Percentiles rank a stretch among this genome's conserved stretches.
These are phyloP conservation scores for Arabidopsis suecica DNA, from an alignment of 345 rosid genomes.

Conservation along the genomic window DNA sequence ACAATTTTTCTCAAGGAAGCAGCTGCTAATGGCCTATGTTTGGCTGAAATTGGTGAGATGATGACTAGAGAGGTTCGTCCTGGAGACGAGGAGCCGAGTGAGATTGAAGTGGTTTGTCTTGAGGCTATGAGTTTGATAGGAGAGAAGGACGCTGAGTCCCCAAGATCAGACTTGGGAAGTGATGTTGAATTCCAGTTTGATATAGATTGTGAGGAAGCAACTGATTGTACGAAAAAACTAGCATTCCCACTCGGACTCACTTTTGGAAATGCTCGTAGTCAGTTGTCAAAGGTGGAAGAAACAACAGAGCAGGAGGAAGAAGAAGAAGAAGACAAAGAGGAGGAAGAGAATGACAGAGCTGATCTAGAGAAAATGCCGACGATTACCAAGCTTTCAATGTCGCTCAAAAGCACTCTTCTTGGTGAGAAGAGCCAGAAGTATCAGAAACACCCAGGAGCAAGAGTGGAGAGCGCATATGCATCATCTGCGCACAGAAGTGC, in stretches of 20 bases:
- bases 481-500: slow-evolving; percentile 89
- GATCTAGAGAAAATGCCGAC: slow-evolving; percentile 49
- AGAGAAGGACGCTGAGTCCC: slow-evolving; percentile 59
- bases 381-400: slow-evolving; percentile 73
- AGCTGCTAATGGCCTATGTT: slow-evolving; percentile 76
- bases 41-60: slow-evolving; percentile 98
- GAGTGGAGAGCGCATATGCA: slow-evolving; percentile 59
- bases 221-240: slow-evolving; percentile 33
- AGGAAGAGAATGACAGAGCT: slow-evolving; percentile 31
- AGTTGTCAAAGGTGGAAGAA: slow-evolving; percentile 79
- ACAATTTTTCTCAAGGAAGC: slow-evolving; percentile 89
- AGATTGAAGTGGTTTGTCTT: slow-evolving; percentile 83
- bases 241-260: slow-evolving; percentile 56
- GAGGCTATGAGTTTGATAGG: slow-evolving; percentile 75
- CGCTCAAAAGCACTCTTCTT: slow-evolving; percentile 62
- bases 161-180: slow-evolving; percentile 51
- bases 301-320: slow-evolving; percentile 68
- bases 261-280: slow-evolving; percentile 52
- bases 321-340: slow-evolving; percentile 56
- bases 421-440: slow-evolving; percentile 70
- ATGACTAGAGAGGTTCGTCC: slow-evolving; percentile 88
- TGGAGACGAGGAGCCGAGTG: slow-evolving; percentile 94
- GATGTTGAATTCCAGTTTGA: slow-evolving; percentile 76
- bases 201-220: slow-evolving; percentile 69
- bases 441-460: slow-evolving; percentile 53